Evolutionary conservation across 257 asterid species (phyloP), one percentile per base, ranked within the genome.

Genomic region (Oldenlandia corymbosa): DNA sequence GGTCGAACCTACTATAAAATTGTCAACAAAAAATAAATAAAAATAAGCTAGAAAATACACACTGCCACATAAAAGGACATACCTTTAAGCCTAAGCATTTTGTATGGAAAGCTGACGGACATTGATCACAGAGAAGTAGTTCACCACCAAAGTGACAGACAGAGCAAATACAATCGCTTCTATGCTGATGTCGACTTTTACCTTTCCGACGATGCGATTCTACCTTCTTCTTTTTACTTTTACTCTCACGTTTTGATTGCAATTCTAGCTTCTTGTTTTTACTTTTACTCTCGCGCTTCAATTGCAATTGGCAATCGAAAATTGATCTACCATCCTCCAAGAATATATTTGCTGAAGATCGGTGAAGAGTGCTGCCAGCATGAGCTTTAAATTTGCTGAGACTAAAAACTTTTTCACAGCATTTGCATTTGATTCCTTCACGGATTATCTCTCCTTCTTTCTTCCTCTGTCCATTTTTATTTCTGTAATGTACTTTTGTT

Each of bases 81-180:
- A 93, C 99, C 97, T 80, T 76, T 76, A 93, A 74, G 66, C 91
- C 97, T 54, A 93, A 79, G 81, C 99, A 93, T 23, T 72, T 78
- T 65, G 76, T 68, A 60, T 93, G 99, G 64, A 77, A 93, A 23
- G 96, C 77, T 62, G 99, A 90, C 37, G 99, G 99, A 71, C 99
- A 93, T 47, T 47, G 76, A 84, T 93, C 99, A 61, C 99, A 93
- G 66, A 93, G 74, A 55, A 93, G 45, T 70, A 93, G 67, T 58
- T 83, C 86, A 49, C 99, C 99, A 34, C 99, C 99, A 72, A 68
- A 76, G 63, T 84, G 95, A 69, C 99, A 93, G 60, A 87, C 79
- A 45, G 96, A 80, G 68, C 99, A 93, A 23, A 90, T 76, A 76
- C 77, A 66, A 78, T 93, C 99, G 71, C 77, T 90, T 31, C 5